Evolutionary conservation across 768 basidiomycete species (phyloP), one percentile per base, ranked within the genome.

Genomic region (Lactifluus subvellereus): DNA sequence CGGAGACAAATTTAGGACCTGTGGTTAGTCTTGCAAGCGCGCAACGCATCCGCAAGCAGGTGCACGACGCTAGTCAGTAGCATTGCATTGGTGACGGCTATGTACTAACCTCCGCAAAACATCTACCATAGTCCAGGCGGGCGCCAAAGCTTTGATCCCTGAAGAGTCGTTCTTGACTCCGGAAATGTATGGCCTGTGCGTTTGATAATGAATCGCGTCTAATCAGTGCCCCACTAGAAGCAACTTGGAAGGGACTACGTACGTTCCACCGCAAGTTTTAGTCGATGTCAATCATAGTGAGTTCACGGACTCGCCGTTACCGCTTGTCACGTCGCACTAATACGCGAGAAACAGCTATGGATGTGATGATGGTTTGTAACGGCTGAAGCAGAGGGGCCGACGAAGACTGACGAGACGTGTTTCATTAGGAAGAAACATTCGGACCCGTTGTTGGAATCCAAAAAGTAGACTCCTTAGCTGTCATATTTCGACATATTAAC

Each of bases 371-470:
- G 79, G 94, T 87, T 67, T 4, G 76, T 59, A 22, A 10, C 16
- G n/a, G 4, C 5, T 30, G 35, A 60, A 8, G 3, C 40, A 55
- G 69, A 54, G 7, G 57, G 38, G 14, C 40, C 50, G 42, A 43
- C 20, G 43, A 27, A 22, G 27, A 45, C 54, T 54, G 53, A 45
- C 32, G 13, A 37, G 6, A 35, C 30, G n/a, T 35, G 11, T 32
- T 22, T 20, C 45, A 30, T 22, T 57, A 89, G 86, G 86, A 89
- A 74, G 91, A 94, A 75, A 92, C 91, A 0, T 98, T 98, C 66
- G 97, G 97, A 0, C 97, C 97, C 0, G 82, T 97, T 6, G 79
- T 98, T 33, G 95, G 94, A 11, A 94, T 99, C 64, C 89, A 91
- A 75, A 95, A 94, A 80, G 94, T 91, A 61, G 33, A 22, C 13